A percentile compares a stretch with the other conserved stretches of the same genome.
These are phyloP conservation scores for Alopecurus myosuroides DNA, from an alignment of 176 grass and related monocot species.

Conservation along the genomic window DNA sequence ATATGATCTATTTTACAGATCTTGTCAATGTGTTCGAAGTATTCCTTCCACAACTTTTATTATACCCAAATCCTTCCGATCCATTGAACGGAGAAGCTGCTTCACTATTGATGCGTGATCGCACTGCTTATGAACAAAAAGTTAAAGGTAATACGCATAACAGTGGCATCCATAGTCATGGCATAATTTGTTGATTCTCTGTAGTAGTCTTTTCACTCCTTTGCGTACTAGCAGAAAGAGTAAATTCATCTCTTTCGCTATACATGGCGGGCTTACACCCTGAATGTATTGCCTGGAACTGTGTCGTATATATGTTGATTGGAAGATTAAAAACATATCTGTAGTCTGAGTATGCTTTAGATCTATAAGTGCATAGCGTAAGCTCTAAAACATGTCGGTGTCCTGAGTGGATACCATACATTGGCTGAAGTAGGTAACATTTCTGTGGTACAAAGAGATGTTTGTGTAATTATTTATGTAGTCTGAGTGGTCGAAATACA, in stretches of 20 bases:
- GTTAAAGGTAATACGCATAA: constrained; percentile 49
- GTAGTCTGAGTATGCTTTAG: not conserved
- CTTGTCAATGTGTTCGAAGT: constrained; percentile 95
- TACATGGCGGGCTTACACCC: not conserved
- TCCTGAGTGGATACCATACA: not conserved
- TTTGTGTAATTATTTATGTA: too few species aligned
- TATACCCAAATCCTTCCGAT: constrained; percentile 92
- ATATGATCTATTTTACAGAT: constrained; percentile 38
- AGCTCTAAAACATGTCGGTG: not conserved
- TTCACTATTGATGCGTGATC: constrained; percentile 89
- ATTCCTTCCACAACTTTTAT: constrained; percentile 77
- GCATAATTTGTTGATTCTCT: not conserved
- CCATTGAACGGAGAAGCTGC: constrained; percentile 94
- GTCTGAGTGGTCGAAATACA: too few species aligned
- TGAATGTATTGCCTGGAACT: not conserved
- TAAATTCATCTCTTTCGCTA: not conserved
- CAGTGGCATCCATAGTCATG: not conserved
- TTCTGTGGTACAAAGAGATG: not conserved
- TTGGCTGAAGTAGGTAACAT: not conserved
- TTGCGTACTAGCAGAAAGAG: not conserved
- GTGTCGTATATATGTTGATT: not conserved
- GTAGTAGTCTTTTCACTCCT: not conserved
- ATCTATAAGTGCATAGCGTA: not conserved
- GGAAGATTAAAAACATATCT: not conserved
- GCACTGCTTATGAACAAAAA: constrained; percentile 89